These are phyloP conservation scores for Purpureocillium takamizusanense DNA, from an alignment of 2,329 filamentous ascomycete genomes.

Conservation along the genomic window DNA sequence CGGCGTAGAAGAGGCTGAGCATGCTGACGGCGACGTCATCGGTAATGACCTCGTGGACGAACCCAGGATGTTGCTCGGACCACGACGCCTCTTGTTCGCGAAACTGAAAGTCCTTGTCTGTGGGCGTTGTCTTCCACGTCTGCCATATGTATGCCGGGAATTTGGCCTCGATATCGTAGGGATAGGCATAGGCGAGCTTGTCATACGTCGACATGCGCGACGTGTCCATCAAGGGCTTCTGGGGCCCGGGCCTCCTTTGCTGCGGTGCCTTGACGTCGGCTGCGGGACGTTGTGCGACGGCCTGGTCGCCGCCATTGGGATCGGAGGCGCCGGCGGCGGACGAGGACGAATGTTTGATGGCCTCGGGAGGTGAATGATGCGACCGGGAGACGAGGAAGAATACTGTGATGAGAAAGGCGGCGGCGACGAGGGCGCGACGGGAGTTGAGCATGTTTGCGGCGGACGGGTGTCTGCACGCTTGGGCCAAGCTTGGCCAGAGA, in stretches of 20 bases:
- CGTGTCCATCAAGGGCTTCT: slow-evolving; percentile 61
- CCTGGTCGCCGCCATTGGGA: too few relatives aligned
- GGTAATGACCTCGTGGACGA: slow-evolving; percentile 95
- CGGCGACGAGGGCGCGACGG: slow-evolving; percentile 63
- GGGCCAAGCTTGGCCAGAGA: background rate
- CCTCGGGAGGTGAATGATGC: slow-evolving; percentile 24
- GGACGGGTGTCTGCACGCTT: background rate
- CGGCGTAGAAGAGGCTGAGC: slow-evolving; percentile 77
- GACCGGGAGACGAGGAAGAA: slow-evolving; percentile 60
- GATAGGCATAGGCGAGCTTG: slow-evolving; percentile 88
- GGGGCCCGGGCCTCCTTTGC: slow-evolving; percentile 24
- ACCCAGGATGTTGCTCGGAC: slow-evolving; percentile 78
- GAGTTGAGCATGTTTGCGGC: slow-evolving; percentile 61
- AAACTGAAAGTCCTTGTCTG: slow-evolving; percentile 69
- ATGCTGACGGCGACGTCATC: slow-evolving; percentile 77
- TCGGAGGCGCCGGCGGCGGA: too few relatives aligned
- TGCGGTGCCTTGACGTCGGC: slow-evolving; percentile 9
- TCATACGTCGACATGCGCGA: slow-evolving; percentile 62
- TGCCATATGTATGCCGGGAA: slow-evolving; percentile 99
- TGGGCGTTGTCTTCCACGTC: slow-evolving; percentile 87
- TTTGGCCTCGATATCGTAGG: slow-evolving; percentile 79
- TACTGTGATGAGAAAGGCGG: slow-evolving; percentile 57
- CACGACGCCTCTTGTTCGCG: slow-evolving; percentile 82
- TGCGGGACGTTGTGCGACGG: too few relatives aligned
- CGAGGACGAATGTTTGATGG: background rate